These are phyloP conservation scores for Saccharomyces hybrid DNA, from an alignment of 1,139 yeast species.

Conservation along the genomic window DNA sequence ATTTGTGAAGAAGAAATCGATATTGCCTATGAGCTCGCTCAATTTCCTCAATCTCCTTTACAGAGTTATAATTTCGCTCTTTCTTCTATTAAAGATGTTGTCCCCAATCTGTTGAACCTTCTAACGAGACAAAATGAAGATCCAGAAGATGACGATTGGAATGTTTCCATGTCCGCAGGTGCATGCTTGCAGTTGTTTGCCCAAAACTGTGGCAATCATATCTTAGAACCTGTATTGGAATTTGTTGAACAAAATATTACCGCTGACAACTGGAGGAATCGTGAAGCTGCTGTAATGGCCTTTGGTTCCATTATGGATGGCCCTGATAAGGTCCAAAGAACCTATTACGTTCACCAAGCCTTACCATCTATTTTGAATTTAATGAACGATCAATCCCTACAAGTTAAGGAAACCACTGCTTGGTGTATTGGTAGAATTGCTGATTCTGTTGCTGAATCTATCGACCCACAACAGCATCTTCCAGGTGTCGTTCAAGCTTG, in stretches of 20 bases:
- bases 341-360: slow-evolving; percentile 68
- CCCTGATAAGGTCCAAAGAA: slow-evolving; percentile 70
- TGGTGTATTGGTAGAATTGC: slow-evolving; percentile 98
- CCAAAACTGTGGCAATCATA: slow-evolving; percentile 77
- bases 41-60: slow-evolving; percentile 42
- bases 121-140: slow-evolving; percentile 88
- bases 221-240: slow-evolving; percentile 73
- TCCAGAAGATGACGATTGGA: slow-evolving; percentile 91
- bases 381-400: slow-evolving; percentile 67
- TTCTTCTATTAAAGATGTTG: slow-evolving; percentile 73
- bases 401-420: slow-evolving; percentile 94
- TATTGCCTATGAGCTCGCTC: slow-evolving; percentile 60
- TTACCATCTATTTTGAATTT: slow-evolving; percentile 66
- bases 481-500: slow-evolving; percentile 68
- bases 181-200: slow-evolving; percentile 93
- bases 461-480: slow-evolving; percentile 56
- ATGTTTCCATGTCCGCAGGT: slow-evolving; percentile 98
- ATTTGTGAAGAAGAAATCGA: slow-evolving; percentile 95
- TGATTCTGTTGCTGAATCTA: slow-evolving; percentile 74
- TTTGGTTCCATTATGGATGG: slow-evolving; percentile 96
- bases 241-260: slow-evolving; percentile 73
- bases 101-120: slow-evolving; percentile 75
- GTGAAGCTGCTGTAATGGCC: slow-evolving; percentile 99
- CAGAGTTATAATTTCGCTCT: slow-evolving; percentile 66
- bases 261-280: slow-evolving; percentile 65